Conservation (phyloP, 2,329 filamentous ascomycete genomes). For the Colletotrichum lentis region DNA sequence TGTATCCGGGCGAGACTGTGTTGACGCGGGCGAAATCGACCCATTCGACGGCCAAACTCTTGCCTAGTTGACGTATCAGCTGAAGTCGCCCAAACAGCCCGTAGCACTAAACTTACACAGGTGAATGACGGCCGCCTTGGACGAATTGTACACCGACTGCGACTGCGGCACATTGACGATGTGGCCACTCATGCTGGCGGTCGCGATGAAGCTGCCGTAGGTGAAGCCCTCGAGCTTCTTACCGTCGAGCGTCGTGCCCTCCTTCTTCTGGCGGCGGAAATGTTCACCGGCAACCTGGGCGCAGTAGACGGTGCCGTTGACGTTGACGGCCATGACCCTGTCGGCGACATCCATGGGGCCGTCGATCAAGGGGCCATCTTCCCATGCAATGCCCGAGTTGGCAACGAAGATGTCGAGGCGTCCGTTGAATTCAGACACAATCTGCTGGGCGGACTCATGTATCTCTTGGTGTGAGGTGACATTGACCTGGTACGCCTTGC, state of each 20-base stretch:
- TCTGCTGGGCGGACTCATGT: conserved; percentile 58
- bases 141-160: conserved; percentile 77
- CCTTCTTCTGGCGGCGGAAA: conserved; percentile 74
- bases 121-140: conserved; percentile 71
- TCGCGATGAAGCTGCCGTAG: conserved; percentile 77
- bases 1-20: conserved; percentile 77
- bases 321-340: conserved; percentile 73
- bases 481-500: conserved; percentile 70
- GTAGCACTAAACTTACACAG: conserved; percentile 58
- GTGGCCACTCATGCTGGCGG: conserved; percentile 80
- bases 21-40: conserved; percentile 77
- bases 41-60: conserved; percentile 79
- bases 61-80: conserved; percentile 56
- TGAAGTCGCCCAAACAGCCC: too few relatives aligned
- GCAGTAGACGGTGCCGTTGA: conserved; percentile 82
- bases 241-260: conserved; percentile 70
- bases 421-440: conserved; percentile 73
- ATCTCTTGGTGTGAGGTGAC: conserved; percentile 63
- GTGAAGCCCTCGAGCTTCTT: conserved; percentile 67
- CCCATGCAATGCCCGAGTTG: conserved; percentile 80
- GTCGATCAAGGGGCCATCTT: conserved; percentile 71
- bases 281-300: conserved; percentile 74
- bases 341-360: conserved; percentile 70
- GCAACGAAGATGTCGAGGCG: conserved; percentile 81
- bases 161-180: conserved; percentile 80